Conservation (phyloP, 768 basidiomycete species). For the Tylopilus sp. region DNA sequence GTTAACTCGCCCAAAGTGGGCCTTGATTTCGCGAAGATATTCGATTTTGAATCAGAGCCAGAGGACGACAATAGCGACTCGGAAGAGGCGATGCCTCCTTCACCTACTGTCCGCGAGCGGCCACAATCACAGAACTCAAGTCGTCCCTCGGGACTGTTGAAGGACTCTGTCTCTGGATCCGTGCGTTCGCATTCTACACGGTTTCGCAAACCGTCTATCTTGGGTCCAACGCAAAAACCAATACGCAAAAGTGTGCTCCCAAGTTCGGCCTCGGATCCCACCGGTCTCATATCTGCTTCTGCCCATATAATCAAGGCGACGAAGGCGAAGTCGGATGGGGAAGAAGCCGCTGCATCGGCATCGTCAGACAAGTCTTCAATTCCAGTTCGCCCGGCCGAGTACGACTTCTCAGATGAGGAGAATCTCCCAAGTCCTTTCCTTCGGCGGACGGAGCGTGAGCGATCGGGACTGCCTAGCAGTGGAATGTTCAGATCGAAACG, state of each 20-base stretch:
- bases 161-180: too few species aligned
- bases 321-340: constrained; percentile 10
- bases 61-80: constrained; percentile 32
- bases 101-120: constrained; percentile 46
- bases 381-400: constrained; percentile 39
- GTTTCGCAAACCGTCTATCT: constrained; percentile 55
- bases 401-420: constrained; percentile 75
- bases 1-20: constrained; percentile 66
- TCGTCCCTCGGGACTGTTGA: too few species aligned
- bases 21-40: constrained; percentile 75
- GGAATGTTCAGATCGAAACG: constrained; percentile 34
- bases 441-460: constrained; percentile 47
- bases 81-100: constrained; percentile 37
- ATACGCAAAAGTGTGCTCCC: constrained; percentile 27
- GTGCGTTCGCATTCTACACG: constrained; percentile 40
- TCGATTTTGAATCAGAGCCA: constrained; percentile 49
- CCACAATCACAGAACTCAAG: constrained; percentile 13
- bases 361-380: constrained; percentile 17
- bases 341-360: neutral
- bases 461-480: constrained; percentile 3
- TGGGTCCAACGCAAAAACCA: constrained; percentile 37
- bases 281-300: constrained; percentile 23
- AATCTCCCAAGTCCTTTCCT: constrained; percentile 85
- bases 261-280: constrained; percentile 41
- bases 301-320: constrained; percentile 15